phyloP scores from a whole-genome alignment of 352 stramenopile genomes.

The Thalassiosira pacifica region DNA sequence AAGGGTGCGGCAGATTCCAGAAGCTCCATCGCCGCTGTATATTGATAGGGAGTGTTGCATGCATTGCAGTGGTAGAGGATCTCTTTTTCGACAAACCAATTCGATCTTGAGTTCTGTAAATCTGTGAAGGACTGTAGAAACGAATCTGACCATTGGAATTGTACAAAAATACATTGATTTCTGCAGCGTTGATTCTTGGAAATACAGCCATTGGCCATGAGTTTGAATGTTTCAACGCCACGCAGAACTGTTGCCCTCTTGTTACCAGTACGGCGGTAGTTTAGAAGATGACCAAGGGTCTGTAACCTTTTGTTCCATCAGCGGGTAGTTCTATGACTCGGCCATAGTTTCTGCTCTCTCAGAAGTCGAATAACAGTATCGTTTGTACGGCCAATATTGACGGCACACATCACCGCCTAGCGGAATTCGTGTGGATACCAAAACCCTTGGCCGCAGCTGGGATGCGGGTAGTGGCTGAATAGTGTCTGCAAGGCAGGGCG shows the following conservation, averaged over 20 bases:
- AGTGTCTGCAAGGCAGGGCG: not conserved
- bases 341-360: not conserved
- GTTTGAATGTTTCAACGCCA: not conserved
- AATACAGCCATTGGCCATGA: not conserved
- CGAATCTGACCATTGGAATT: not conserved
- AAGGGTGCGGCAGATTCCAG: not conserved
- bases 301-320: not conserved
- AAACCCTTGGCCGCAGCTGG: not conserved
- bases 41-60: constrained; percentile 26
- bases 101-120: not conserved
- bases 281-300: not conserved
- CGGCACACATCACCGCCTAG: not conserved
- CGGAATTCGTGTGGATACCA: too few species aligned
- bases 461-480: not conserved
- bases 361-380: not conserved
- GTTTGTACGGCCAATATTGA: not conserved
- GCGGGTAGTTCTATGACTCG: not conserved
- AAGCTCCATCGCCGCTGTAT: not conserved
- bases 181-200: not conserved
- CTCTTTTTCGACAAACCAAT: constrained; percentile 15
- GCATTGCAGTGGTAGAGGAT: not conserved
- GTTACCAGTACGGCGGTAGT: not conserved
- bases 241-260: not conserved
- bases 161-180: not conserved
- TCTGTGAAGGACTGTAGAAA: constrained; percentile 18